A percentile compares a stretch with the other conserved stretches of the same genome.
Conservation (phyloP, 441 rosid genomes). For the Pelargonium exstipulatum region DNA sequence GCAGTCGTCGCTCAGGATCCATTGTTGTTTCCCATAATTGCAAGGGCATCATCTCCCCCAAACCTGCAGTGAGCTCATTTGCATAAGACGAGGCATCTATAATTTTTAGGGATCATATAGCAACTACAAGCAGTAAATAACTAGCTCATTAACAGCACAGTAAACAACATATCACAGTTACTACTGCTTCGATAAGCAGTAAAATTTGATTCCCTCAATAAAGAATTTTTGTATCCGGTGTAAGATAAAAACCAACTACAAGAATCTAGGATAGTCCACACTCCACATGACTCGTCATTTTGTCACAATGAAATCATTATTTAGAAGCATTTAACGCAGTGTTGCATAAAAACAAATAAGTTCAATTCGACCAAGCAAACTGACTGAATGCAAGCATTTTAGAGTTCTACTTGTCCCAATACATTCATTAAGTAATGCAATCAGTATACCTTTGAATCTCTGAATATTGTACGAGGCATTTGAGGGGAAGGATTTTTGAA, state of each 20-base stretch:
- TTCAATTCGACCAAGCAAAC: background rate
- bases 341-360: background rate
- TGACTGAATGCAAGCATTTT: background rate
- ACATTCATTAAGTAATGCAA: background rate
- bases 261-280: background rate
- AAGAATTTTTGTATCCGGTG: no score
- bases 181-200: background rate
- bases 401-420: background rate
- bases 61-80: slow-evolving; percentile 39
- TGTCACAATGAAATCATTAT: background rate
- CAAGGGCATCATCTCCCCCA: slow-evolving; percentile 93
- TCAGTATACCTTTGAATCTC: slow-evolving; percentile 72
- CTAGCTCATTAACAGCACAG: background rate
- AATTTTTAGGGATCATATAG: background rate
- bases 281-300: background rate
- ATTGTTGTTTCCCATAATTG: slow-evolving; percentile 90
- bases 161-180: background rate
- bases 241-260: background rate
- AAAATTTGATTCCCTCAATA: no score
- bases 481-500: slow-evolving; percentile 48
- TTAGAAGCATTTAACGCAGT: background rate
- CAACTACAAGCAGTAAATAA: no score
- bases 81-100: background rate
- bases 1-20: slow-evolving; percentile 66
- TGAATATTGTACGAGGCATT: slow-evolving; percentile 79